A percentile compares a stretch with the other conserved stretches of the same genome.
Conservation (phyloP, 768 basidiomycete species). For the Mycena capillaripes region DNA sequence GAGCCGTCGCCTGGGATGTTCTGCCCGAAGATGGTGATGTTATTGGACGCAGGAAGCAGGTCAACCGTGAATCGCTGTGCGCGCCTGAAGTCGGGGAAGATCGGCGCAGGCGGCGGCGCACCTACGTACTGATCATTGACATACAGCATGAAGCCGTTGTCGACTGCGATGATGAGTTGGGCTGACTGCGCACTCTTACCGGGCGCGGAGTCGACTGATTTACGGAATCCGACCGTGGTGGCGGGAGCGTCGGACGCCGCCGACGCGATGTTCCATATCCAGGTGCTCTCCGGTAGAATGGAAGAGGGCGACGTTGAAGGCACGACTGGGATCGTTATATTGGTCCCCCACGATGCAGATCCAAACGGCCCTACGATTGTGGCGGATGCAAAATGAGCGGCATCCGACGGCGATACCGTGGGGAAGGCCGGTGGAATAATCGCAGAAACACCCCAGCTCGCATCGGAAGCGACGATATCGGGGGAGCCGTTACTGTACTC, state of each 20-base stretch:
- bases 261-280: conserved; percentile 21
- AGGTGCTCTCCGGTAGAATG: not conserved
- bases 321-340: not conserved
- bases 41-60: not conserved
- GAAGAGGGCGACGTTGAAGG: not conserved
- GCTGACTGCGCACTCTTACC: conserved; percentile 17
- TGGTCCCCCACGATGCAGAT: conserved; percentile 17
- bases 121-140: conserved; percentile 20
- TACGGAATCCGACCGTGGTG: conserved; percentile 26
- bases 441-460: not conserved
- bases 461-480: not conserved
- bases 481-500: conserved; percentile 5
- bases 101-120: not conserved
- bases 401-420: too few relatives aligned
- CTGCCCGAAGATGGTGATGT: conserved; percentile 2
- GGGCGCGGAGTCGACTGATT: conserved; percentile 6
- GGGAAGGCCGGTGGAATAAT: not conserved
- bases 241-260: not conserved
- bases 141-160: conserved; percentile 22
- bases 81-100: not conserved
- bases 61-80: conserved; percentile 2
- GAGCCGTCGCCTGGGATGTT: not conserved
- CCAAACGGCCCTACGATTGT: not conserved
- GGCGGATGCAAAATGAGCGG: not conserved
- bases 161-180: conserved; percentile 11